Evolutionary conservation across 495 filamentous ascomycete species (phyloP), one percentile per base, ranked within the genome.

Genomic region (Bacidia gigantensis): DNA sequence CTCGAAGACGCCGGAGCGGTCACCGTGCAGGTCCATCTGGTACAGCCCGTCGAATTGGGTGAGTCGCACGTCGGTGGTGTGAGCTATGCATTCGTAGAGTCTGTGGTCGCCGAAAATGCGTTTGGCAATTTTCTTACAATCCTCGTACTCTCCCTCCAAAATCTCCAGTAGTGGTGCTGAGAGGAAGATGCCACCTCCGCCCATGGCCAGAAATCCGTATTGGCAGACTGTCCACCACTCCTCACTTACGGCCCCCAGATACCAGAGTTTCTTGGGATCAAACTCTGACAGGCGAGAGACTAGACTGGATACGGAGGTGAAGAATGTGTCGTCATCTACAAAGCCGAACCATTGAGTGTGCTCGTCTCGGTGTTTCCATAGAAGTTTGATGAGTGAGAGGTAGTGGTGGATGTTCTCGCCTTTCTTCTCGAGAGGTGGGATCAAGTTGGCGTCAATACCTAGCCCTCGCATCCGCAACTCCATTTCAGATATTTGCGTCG

Each of bases 321-420:
- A 77, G 58, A 82, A 82, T 2, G 82, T 84, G 59, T 86, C 82
- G 62, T 86, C 82, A 61, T 86, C 81, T 29, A 84, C 71, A 29
- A 86, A 69, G 46, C 68, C 76, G 18, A 74, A 67, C 80, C 81
- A 86, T 29, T 66, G 62, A 0, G 78, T 81, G 1, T 68, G 51
- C 0, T 69, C 64, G 10, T 68, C 68, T 18, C 69, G 55, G 51
- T 71, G 58, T 5, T 68, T 56, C 35, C 74, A 67, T 45, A 84
- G 64, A 18, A 73, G 67, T 18, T 70, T 64, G 3, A 84, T 59
- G 24, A 83, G 62, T 0, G 75, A 68, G 57, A 84, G 82, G 56
- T 86, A 82, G 39, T 77, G 72, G 42, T 77, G 69, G 23, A 71
- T 59, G 17, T 68, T n/a, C 9, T 17, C 21, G 23, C 72, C 66